Conservation (phyloP, 2,329 filamentous ascomycete genomes). For the Mollisia scopiformis region DNA sequence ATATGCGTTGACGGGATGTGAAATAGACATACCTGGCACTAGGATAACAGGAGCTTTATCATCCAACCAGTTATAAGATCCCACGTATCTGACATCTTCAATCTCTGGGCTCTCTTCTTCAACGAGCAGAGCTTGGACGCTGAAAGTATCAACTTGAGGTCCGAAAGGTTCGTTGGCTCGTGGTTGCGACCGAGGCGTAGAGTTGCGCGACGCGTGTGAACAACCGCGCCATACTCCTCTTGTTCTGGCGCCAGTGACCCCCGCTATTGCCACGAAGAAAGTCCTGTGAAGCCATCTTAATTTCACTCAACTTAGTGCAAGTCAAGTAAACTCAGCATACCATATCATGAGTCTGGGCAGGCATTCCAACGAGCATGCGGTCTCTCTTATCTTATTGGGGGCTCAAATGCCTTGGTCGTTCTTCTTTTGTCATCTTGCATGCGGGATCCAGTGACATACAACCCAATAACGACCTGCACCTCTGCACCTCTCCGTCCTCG, state of each 20-base stretch:
- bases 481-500: conserved; percentile 2
- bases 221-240: not conserved
- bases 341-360: too few species aligned
- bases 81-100: conserved; percentile 44
- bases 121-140: conserved; percentile 19
- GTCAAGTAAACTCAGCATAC: too few species aligned
- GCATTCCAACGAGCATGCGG: not conserved
- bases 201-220: not conserved
- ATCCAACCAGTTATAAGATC: conserved; percentile 56
- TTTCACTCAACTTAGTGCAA: too few species aligned
- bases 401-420: not conserved
- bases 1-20: too few species aligned
- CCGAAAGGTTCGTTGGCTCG: conserved; percentile 16
- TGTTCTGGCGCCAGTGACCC: not conserved
- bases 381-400: not conserved
- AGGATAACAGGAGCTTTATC: conserved; percentile 42
- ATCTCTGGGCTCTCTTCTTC: conserved; percentile 38
- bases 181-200: not conserved
- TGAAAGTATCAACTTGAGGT: conserved; percentile 21
- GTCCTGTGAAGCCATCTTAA: not conserved
- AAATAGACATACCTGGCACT: conserved; percentile 43
- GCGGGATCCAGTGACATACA: not conserved
- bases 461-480: not conserved
- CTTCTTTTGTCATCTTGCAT: not conserved
- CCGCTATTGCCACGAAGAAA: not conserved